Base-by-base conservation (phyloP, 2,329 filamentous ascomycete genomes). In the Alternaria angustiovoidea region DNA sequence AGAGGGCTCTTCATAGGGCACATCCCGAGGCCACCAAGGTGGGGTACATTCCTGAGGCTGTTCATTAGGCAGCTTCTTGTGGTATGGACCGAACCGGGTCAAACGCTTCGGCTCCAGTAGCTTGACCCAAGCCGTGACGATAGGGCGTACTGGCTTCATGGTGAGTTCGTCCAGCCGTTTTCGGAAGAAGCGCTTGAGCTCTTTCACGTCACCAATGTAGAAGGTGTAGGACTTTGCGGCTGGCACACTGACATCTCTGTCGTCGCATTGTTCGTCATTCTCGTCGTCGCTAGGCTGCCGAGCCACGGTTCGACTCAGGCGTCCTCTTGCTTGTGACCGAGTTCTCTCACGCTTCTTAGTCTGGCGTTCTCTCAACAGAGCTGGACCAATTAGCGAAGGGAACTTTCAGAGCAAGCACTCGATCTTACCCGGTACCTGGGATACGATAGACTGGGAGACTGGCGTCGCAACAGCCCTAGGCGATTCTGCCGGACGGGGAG, bases 51-150 rank as follows among this genome's bases (percentile, higher is more conserved):
- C 59, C 26, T 62, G 51, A 18, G 59, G 54, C 20, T 51, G 56
- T 11, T 67, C 59, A 7, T 48, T 48, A 1, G 69, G 67, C 2
- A 66, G 41, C 49, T 64, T 61, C 47, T 67, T 69, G 51, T 72
- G 67, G 42, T 77, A 76, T 4, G 63, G 66, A 7, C 72, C 71
- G 43, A 70, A 74, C 7, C 52, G 44, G 11, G 66, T 61, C 36
- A 69, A 62, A 5, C 75, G 71, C 20, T 64, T 62, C 4, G 74
- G 75, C 39, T 71, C 70, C 7, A 73, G 56, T 20, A 66, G 61
- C 56, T 72, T 74, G 34, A 77, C 65, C 75, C 75, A 77, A 7
- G 66, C 64, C 2, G 72, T 75, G n/a, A 72, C 70, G 34, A 77
- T 73, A 16, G 67, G 64, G 6, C 73, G 70, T 22, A 76, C 46